phyloP scores from a whole-genome alignment of 2,329 filamentous ascomycete genomes.

The Cordyceps militaris region DNA sequence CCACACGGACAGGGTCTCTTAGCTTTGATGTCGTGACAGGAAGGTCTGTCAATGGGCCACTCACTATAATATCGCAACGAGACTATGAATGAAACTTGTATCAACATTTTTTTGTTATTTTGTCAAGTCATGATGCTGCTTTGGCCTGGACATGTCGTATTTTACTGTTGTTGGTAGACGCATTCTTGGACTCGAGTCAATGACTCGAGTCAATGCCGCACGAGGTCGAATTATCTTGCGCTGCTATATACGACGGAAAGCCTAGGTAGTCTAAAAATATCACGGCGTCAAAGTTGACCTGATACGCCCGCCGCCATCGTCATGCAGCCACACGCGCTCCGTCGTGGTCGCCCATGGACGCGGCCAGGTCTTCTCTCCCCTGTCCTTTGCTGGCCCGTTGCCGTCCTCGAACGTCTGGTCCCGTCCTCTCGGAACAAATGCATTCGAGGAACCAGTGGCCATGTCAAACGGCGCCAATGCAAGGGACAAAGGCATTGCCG shows the following conservation, averaged over 20 bases:
- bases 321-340: background rate
- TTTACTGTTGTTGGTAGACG: too few species aligned
- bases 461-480: constrained; percentile 1
- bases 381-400: background rate
- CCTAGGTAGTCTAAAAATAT: background rate
- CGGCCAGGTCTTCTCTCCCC: background rate
- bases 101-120: background rate
- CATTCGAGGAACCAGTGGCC: background rate
- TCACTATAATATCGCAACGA: constrained; percentile 13
- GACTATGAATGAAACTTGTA: constrained; percentile 12
- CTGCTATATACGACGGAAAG: too few species aligned
- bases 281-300: background rate
- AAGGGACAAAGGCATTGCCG: background rate
- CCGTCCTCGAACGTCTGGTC: too few species aligned
- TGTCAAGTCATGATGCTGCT: background rate
- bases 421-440: background rate
- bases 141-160: background rate
- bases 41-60: constrained; percentile 2
- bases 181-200: too few species aligned
- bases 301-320: background rate
- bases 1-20: constrained; percentile 28
- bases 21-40: constrained; percentile 13
- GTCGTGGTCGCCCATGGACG: background rate
- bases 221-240: too few species aligned
- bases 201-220: too few species aligned